These are phyloP conservation scores for Solanum raphanifolium DNA, from an alignment of 257 asterid species.

Conservation along the genomic window DNA sequence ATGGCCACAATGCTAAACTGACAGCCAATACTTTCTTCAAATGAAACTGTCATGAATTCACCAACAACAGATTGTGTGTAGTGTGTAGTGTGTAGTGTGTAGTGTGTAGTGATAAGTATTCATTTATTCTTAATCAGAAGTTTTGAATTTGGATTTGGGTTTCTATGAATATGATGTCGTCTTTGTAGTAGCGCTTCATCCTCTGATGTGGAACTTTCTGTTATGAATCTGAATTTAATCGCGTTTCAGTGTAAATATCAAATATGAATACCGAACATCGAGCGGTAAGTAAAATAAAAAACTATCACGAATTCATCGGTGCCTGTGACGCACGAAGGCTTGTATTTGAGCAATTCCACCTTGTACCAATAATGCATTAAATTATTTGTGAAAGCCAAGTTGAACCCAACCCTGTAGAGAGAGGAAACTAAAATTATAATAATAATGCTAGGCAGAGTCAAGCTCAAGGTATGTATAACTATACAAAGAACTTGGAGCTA, in stretches of 20 bases:
- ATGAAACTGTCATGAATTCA: background rate
- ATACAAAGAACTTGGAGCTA: background rate
- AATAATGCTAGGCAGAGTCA: background rate
- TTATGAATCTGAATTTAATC: too few species aligned
- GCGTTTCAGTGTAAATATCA: too few species aligned
- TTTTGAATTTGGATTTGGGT: fast-evolving
- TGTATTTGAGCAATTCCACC: background rate
- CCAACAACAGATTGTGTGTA: background rate
- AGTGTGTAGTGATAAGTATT: too few species aligned
- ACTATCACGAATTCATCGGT: background rate
- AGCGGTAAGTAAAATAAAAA: too few species aligned
- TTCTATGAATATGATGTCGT: too few species aligned
- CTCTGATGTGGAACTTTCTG: too few species aligned
- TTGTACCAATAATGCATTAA: background rate
- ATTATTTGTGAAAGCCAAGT: background rate
- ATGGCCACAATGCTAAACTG: constrained; percentile 2
- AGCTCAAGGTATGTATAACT: background rate
- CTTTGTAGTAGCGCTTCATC: too few species aligned
- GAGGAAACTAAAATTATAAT: background rate
- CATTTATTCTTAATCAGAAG: too few species aligned
- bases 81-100: too few species aligned
- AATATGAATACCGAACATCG: fast-evolving
- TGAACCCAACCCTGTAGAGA: background rate
- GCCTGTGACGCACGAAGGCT: background rate
- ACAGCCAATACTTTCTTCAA: background rate